Conservation (phyloP, 176 grass and related monocot genomes). For the Aegilops sharonensis region DNA sequence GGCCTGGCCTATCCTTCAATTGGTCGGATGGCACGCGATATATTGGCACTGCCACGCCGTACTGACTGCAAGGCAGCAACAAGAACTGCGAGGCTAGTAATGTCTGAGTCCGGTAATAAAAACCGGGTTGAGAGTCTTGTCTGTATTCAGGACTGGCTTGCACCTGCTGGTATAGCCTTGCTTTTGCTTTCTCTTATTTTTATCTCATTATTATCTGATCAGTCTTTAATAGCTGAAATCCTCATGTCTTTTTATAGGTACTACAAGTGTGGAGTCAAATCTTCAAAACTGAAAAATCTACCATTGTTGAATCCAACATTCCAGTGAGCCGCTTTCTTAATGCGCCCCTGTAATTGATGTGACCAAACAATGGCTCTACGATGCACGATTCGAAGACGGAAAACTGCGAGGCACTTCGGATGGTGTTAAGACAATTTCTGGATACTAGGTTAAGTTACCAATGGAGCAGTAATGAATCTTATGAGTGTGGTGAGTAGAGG, state of each 20-base stretch:
- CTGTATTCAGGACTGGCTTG: constrained; percentile 28
- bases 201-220: constrained; percentile 1
- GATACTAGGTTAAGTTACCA: neutral
- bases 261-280: neutral
- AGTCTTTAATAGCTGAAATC: neutral
- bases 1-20: constrained; percentile 15
- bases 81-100: constrained; percentile 2
- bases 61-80: neutral
- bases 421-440: neutral
- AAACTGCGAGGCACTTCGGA: neutral
- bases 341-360: neutral
- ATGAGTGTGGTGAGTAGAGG: neutral
- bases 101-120: neutral
- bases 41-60: constrained; percentile 22
- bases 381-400: neutral
- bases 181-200: neutral
- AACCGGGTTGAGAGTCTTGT: constrained; percentile 6
- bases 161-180: constrained; percentile 10
- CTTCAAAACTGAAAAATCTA: neutral
- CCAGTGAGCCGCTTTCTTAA: neutral
- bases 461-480: neutral
- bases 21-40: constrained; percentile 18
- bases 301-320: neutral
- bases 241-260: neutral
- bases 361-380: neutral